Evolutionary conservation across 768 basidiomycete genomes (phyloP), one percentile per base, ranked within the genome.

Genomic region (Suillus subalutaceus): DNA sequence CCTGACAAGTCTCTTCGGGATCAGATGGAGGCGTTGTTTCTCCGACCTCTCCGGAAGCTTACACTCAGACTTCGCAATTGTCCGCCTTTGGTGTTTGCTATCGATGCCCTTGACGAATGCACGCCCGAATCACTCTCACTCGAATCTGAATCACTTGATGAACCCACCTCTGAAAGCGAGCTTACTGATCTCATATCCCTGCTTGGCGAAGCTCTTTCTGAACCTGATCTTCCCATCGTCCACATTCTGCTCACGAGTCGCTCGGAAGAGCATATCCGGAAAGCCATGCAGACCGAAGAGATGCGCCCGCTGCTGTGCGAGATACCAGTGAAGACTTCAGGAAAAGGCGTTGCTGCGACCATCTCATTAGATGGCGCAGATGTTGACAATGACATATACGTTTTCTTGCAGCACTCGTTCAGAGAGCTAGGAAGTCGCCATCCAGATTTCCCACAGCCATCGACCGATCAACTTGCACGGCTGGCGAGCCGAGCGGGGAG

Each of bases 71-170:
- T 55, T 18, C 4, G 32, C 18, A 32, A 20, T 1, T 55, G 30
- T 55, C 32, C 10, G 9, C 53, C 53, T 32, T 20, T 55, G 53
- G 18, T 32, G 2, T 55, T 55, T 20, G 53, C 6, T 32, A 10
- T 55, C 2, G 53, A 55, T 20, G 53, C 53, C 32, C 53, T 55
- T 55, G 50, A 52, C 7, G 50, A 52, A 52, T 52, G 50, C 50
- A 52, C 26, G 1, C 26, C 15, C 26, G 50, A 52, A 30, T 52
- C 50, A 30, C 26, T 26, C 50, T 52, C 50, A 30, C 26, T 26
- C 50, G 50, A 26, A 15, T 15, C 50, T 8, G 50, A 52, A 15
- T 30, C 26, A 7, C 3, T 16, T 7, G 53, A 55, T 12, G 53
- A 35, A 55, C 18, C 9, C 10, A 55, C 32, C 30, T 32, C 30